Evolutionary conservation across 352 stramenopile genomes (phyloP), one percentile per base, ranked within the genome.

Genomic region (Globisporangium abappressorium): DNA sequence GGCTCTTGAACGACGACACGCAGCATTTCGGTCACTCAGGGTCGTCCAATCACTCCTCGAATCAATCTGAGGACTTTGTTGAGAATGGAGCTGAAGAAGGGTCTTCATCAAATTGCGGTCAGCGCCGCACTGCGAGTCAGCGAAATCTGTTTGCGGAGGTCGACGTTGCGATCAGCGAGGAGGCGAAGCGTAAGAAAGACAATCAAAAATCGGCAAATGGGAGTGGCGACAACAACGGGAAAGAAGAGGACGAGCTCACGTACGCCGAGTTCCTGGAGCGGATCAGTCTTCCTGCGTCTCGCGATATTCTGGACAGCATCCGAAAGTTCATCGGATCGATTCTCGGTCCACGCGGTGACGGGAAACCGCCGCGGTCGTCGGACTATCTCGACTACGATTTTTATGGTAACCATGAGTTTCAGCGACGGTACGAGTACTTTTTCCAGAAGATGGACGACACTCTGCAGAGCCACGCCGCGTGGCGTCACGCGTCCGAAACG

Each of bases 311-410:
- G 20, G 80, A 91, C 66, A 80, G 80, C 41, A 90, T 94, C 36
- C 85, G 86, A 20, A 77, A 79, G 66, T 95, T 95, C 64, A 69
- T 95, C 3, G 83, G 78, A 2, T 95, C 87, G 14, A 82, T 95
- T 57, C 62, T 95, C 6, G 87, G 87, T 5, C 87, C 87, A 38
- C 85, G 86, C 15, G 87, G 87, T 5, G 86, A 95, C 46, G 85
- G 87, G 18, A 82, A 74, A 34, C 82, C 84, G 4, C 87, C 87
- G 3, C 81, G 84, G 6, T 78, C 80, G 26, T 79, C 78, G 0
- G 85, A 95, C 55, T 91, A 92, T 46, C 79, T 89, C 3, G 85
- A 93, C 47, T 95, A 94, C 62, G 77, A 90, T 26, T 95, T 94
- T 49, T 93, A 92, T 57, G 87, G 87, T 28, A 77, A 70, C 0